Evolutionary conservation across 192 early-diverging fungal species (phyloP).

Genomic region (Umbelopsis ramanniana): DNA sequence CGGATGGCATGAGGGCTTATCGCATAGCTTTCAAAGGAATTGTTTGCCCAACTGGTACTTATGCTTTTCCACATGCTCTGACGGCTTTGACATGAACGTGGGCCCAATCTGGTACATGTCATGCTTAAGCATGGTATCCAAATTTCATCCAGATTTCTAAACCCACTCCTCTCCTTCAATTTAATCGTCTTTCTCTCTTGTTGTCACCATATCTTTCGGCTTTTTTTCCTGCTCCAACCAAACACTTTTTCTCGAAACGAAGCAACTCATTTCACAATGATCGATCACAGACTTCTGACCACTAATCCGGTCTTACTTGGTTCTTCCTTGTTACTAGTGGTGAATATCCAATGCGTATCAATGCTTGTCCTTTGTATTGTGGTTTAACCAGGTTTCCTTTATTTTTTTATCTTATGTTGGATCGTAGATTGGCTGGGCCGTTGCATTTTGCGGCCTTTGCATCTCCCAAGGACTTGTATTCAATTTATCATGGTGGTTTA

Average conservation of each 20-base stretch:
- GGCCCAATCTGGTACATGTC: neutral
- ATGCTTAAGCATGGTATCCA: neutral
- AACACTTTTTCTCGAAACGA: neutral
- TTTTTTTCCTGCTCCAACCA: neutral
- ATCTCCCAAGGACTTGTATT: neutral
- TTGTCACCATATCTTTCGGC: neutral
- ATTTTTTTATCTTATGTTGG: neutral
- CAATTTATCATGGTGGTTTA: conserved; percentile 35
- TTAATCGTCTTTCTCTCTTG: neutral
- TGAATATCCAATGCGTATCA: neutral
- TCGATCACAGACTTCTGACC: conserved; percentile 7
- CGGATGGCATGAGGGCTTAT: too few species aligned
- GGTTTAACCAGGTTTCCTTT: neutral
- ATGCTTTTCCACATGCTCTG: too few species aligned
- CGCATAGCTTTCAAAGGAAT: too few species aligned
- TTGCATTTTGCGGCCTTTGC: conserved; percentile 35
- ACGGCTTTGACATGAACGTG: too few species aligned
- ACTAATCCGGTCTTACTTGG: conserved; percentile 18
- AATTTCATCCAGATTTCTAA: neutral
- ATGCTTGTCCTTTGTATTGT: neutral
- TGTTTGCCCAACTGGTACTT: too few species aligned
- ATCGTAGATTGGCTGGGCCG: conserved; percentile 32
- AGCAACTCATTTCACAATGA: neutral
- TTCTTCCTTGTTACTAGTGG: neutral
- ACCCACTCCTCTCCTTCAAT: neutral